phyloP scores from a whole-genome alignment of 1,284 basidiomycete genomes.

The Malassezia equina region DNA sequence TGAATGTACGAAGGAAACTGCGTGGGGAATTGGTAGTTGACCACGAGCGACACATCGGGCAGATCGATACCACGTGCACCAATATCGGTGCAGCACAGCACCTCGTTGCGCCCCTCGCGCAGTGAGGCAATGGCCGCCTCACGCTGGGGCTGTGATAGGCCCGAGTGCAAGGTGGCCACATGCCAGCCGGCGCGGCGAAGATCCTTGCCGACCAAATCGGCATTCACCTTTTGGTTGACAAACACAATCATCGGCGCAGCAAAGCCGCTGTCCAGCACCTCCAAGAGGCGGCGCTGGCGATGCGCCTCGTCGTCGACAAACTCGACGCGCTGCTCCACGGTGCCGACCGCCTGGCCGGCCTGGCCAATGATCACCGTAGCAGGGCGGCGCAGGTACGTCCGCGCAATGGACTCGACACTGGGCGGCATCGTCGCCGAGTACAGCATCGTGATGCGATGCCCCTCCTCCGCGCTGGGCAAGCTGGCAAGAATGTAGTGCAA shows the following conservation, averaged over 20 bases:
- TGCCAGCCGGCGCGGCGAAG: constrained; percentile 75
- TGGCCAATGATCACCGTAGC: constrained; percentile 95
- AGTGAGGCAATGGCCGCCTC: constrained; percentile 79
- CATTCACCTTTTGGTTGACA: constrained; percentile 98
- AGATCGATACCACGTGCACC: constrained; percentile 98
- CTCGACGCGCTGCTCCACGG: constrained; percentile 91
- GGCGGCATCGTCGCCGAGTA: constrained; percentile 99
- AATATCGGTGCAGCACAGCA: constrained; percentile 88
- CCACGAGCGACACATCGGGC: constrained; percentile 83
- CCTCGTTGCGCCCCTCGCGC: constrained; percentile 69
- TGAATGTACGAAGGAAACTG: constrained; percentile 95
- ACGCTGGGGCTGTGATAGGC: constrained; percentile 92
- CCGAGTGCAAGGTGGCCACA: constrained; percentile 82
- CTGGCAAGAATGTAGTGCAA: constrained; percentile 90
- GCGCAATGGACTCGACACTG: constrained; percentile 80
- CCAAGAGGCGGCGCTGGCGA: constrained; percentile 79
- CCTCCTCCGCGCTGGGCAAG: constrained; percentile 61
- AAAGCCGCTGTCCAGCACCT: constrained; percentile 77
- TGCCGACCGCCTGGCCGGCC: constrained; percentile 91
- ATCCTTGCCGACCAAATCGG: constrained; percentile 88
- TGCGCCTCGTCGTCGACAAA: constrained; percentile 85
- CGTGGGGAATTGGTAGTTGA: constrained; percentile 94
- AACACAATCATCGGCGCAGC: constrained; percentile 92
- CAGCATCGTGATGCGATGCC: constrained; percentile 55
- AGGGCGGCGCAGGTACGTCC: constrained; percentile 82